Evolutionary conservation across 2,329 filamentous ascomycete species (phyloP), one percentile per base, ranked within the genome.

Genomic region (Cercospora janseana): DNA sequence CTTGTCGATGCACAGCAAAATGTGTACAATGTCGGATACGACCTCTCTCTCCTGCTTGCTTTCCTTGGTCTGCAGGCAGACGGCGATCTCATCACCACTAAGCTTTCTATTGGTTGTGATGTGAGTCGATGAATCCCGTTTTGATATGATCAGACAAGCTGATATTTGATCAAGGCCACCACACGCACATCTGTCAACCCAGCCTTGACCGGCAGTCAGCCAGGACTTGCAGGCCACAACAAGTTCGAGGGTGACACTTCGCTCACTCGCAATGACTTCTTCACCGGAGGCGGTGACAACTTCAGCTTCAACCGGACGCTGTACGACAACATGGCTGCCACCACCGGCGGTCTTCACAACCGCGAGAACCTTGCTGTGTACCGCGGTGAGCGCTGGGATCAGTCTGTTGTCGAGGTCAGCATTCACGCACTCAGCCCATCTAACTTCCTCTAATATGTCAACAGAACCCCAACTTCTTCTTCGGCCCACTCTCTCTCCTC

Each of bases 61-160:
- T 61, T 66, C 12, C 63, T 72, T 6, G 70, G 69, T 50, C 64
- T 75, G 8, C 59, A 68, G 12, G 64, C 66, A 27, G 71, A 72
- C 44, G 72, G 72, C 20, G 72, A 75, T 49, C 40, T 69, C 4
- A 55, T 70, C 26, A 74, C 71, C 16, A 59, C 64, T 37, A 72
- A 72, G 59, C 63, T 74, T 9, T 72, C 69, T 49, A 72, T 74
- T 42, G 70, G 71, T n/a, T 74, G 71, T 44, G 71, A 74, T 55
- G 44, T 46, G 8, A 20, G 44, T 38, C 12, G 2, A 2, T 4
- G n/a, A n/a, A n/a, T n/a, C 10, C 8, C 8, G 3, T 16, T 9
- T 4, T 4, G 2, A 20, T 6, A 10, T 3, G 4, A 6, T 24
- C 35, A 6, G 9, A 9, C 2, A 23, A n/a, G 3, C 34, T 46